phyloP scores from a whole-genome alignment of 371 early-diverging fungal genomes.

The Funneliformis caledonium region DNA sequence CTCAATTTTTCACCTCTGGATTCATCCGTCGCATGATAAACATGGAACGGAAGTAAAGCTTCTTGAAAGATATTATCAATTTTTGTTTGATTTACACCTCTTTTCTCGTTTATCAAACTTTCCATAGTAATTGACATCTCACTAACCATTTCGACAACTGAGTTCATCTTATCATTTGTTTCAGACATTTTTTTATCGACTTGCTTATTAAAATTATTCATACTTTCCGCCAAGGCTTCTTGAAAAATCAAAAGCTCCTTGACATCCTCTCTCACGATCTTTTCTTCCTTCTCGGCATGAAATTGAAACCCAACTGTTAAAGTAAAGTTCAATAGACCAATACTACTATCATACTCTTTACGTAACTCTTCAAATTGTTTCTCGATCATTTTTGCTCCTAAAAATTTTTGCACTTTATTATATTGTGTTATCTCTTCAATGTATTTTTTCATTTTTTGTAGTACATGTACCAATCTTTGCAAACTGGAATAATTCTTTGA shows the following conservation, averaged over 20 bases:
- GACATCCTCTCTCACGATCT: too few species aligned
- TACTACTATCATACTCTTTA: constrained; percentile 24
- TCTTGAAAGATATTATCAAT: too few species aligned
- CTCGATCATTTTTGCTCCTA: neutral
- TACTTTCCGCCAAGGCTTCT: neutral
- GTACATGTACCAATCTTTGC: neutral
- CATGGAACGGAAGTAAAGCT: neutral
- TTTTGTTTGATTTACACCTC: too few species aligned
- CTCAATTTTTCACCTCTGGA: neutral
- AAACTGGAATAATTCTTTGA: neutral
- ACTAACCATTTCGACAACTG: neutral
- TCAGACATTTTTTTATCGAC: neutral
- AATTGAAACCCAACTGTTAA: neutral
- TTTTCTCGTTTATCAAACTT: neutral
- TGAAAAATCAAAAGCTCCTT: neutral
- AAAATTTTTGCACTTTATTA: neutral
- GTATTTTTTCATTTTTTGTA: constrained; percentile 20
- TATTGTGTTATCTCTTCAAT: constrained; percentile 10
- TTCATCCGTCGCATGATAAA: neutral
- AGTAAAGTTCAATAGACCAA: constrained; percentile 1
- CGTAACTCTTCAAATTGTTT: constrained; percentile 7
- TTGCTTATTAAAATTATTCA: neutral
- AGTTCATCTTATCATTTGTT: neutral
- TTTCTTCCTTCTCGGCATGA: neutral
- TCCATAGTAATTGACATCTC: neutral